Percentiles rank a stretch among this genome's conserved stretches.
Evolutionary conservation across 2,329 filamentous ascomycete species (phyloP).

Genomic region (Xylariaceae sp.): DNA sequence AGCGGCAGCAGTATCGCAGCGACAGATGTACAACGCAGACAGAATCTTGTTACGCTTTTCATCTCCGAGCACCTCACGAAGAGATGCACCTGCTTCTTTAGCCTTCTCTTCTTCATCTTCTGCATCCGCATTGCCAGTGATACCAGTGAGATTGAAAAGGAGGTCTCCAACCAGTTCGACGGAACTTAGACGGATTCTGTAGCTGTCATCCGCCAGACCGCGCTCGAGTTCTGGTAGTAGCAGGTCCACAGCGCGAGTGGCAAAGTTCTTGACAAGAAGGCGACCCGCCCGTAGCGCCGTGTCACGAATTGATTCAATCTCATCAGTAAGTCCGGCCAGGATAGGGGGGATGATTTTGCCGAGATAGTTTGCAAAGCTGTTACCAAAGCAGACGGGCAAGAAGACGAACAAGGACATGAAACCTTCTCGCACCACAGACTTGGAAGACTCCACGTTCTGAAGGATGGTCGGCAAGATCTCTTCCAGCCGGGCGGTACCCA

Average conservation of each 20-base stretch:
- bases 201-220: conserved; percentile 93
- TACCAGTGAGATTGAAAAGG: conserved; percentile 94
- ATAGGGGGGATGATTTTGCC: conserved; percentile 94
- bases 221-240: conserved; percentile 91
- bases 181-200: conserved; percentile 95
- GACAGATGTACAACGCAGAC: conserved; percentile 95
- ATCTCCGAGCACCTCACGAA: conserved; percentile 88
- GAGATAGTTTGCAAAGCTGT: conserved; percentile 95
- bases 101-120: conserved; percentile 73
- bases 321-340: conserved; percentile 86
- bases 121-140: conserved; percentile 70
- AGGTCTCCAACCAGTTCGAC: conserved; percentile 96
- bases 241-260: conserved; percentile 87
- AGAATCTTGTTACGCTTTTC: conserved; percentile 96
- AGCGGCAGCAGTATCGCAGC: conserved; percentile 88
- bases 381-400: conserved; percentile 96
- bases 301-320: conserved; percentile 92
- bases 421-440: conserved; percentile 85
- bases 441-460: conserved; percentile 89
- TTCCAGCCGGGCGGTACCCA: conserved; percentile 87
- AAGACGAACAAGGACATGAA: conserved; percentile 99
- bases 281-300: conserved; percentile 92
- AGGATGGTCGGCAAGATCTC: conserved; percentile 94
- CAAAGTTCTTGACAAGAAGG: conserved; percentile 96
- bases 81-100: conserved; percentile 83